phyloP scores from a whole-genome alignment of 768 basidiomycete species.

The Panaeolus papilionaceus region DNA sequence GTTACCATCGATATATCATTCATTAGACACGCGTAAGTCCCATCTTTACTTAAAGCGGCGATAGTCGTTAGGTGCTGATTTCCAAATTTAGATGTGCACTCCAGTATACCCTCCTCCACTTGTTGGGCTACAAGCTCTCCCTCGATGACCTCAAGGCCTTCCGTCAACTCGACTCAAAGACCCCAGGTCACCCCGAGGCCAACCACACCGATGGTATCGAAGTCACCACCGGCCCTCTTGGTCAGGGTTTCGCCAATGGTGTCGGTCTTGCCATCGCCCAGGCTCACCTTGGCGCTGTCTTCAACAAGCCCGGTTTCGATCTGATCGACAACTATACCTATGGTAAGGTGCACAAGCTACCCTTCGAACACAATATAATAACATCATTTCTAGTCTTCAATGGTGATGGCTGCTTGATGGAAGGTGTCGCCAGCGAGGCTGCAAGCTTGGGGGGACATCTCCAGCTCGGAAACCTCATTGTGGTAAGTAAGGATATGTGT shows the following conservation, averaged over 20 bases:
- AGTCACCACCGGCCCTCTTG: conserved; percentile 96
- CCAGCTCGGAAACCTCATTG: conserved; percentile 91
- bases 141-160: conserved; percentile 93
- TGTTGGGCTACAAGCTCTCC: conserved; percentile 90
- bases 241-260: conserved; percentile 93
- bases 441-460: conserved; percentile 93
- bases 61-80: conserved; percentile 17
- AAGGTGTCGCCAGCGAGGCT: conserved; percentile 94
- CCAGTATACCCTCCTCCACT: conserved; percentile 91
- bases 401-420: conserved; percentile 97
- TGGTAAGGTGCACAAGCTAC: conserved; percentile 49
- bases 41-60: background rate
- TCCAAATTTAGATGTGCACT: conserved; percentile 75
- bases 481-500: conserved; percentile 54
- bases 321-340: conserved; percentile 90
- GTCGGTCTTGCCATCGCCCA: conserved; percentile 95
- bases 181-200: conserved; percentile 92
- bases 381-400: conserved; percentile 66
- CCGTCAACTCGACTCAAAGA: conserved; percentile 89
- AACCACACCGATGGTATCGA: conserved; percentile 70
- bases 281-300: conserved; percentile 88
- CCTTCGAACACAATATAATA: conserved; percentile 18
- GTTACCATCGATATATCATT: conserved; percentile 25
- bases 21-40: conserved; percentile 75
- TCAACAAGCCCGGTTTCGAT: conserved; percentile 85